These are phyloP conservation scores for Echeveria elegans DNA, from an alignment of 164 flowering plant species.

Conservation along the genomic window DNA sequence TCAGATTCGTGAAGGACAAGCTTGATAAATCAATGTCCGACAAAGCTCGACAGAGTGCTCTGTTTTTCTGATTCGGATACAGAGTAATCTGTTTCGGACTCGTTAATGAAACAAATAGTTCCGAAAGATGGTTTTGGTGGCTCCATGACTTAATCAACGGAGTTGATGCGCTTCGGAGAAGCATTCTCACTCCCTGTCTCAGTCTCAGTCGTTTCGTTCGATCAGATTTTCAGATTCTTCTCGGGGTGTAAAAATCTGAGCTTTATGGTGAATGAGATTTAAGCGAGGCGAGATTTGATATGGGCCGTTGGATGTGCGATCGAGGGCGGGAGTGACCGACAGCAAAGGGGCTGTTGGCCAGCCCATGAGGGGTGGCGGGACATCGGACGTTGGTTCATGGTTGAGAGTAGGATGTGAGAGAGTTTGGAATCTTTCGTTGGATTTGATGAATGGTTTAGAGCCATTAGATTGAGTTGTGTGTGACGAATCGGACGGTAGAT, in stretches of 20 bases:
- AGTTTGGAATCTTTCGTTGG: not conserved
- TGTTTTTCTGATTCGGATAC: conserved; percentile 3
- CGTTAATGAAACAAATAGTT: not conserved
- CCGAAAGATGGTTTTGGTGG: not conserved
- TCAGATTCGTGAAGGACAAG: not conserved
- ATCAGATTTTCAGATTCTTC: no score
- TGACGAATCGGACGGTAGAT: not conserved
- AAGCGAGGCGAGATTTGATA: no score
- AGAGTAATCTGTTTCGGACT: not conserved
- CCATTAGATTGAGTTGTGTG: not conserved
- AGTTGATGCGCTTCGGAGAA: not conserved
- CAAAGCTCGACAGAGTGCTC: not conserved
- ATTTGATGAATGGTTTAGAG: not conserved
- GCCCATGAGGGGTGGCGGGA: no score
- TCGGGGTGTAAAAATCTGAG: no score
- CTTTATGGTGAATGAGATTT: no score
- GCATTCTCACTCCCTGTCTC: not conserved
- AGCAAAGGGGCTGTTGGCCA: no score
- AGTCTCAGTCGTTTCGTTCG: no score
- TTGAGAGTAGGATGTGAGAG: not conserved
- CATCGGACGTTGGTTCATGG: no score
- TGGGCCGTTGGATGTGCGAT: no score
- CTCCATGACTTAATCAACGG: not conserved
- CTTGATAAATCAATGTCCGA: not conserved
- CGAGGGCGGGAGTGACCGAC: no score